Evolutionary conservation across 2,329 filamentous ascomycete genomes (phyloP).

Genomic region (Ceratocystis ficicola): DNA sequence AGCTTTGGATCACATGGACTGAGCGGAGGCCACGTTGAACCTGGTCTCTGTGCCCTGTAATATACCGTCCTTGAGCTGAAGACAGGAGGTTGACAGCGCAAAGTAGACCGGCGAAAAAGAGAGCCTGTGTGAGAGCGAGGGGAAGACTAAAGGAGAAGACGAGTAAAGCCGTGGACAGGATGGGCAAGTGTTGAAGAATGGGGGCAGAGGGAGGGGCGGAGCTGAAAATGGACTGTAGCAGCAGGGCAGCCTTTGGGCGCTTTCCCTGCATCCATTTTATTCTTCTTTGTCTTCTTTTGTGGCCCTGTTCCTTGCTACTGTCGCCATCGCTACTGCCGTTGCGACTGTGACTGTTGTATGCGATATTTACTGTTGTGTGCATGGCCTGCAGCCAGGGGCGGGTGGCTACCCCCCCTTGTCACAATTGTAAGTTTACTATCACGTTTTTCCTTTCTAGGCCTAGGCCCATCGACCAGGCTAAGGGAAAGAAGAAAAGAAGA

Average conservation of each 20-base stretch:
- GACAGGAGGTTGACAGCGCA: not conserved
- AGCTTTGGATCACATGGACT: not conserved
- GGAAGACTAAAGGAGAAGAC: not conserved
- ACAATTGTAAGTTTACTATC: not conserved
- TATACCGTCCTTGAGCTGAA: not conserved
- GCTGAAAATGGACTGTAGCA: too few relatives aligned
- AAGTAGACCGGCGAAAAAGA: not conserved
- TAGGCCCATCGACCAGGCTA: not conserved
- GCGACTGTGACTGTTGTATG: too few relatives aligned
- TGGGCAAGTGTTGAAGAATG: too few relatives aligned
- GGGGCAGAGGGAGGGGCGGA: too few relatives aligned
- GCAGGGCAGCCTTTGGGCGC: too few relatives aligned
- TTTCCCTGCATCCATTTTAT: too few relatives aligned
- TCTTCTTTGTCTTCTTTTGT: too few relatives aligned
- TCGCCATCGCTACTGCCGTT: too few relatives aligned
- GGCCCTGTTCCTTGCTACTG: too few relatives aligned
- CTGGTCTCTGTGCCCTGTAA: slow-evolving; percentile 1
- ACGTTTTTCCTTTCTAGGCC: not conserved
- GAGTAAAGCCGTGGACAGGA: too few relatives aligned
- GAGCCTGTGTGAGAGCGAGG: not conserved
- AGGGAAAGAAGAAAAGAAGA: not conserved
- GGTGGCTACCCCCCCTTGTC: not conserved
- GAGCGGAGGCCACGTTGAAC: not conserved
- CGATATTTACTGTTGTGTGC: too few relatives aligned
- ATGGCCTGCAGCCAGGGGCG: too few relatives aligned